Percentiles rank a stretch among this genome's conserved stretches.
phyloP scores from a whole-genome alignment of 75 land plant genomes.

The Cupressus sempervirens region DNA sequence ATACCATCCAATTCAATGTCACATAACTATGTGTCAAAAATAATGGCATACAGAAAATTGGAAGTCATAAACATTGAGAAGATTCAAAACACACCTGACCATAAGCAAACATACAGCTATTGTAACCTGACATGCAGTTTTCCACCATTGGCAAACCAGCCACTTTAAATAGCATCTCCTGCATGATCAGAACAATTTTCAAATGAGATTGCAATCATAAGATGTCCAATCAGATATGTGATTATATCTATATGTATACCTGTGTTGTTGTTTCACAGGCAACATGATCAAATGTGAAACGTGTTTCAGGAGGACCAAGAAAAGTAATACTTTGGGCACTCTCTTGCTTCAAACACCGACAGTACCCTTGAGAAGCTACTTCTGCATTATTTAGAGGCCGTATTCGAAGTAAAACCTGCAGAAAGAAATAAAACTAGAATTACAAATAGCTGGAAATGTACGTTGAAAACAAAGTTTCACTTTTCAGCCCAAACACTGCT shows the following conservation, averaged over 20 bases:
- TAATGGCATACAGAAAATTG: neutral
- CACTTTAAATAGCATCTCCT: slow-evolving; percentile 87
- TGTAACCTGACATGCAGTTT: slow-evolving; percentile 96
- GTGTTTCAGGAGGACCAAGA: slow-evolving; percentile 86
- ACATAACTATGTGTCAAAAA: neutral
- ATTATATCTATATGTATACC: slow-evolving; percentile 30
- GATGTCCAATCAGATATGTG: neutral
- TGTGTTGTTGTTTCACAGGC: slow-evolving; percentile 86
- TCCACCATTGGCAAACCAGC: slow-evolving; percentile 96
- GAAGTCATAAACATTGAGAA: neutral
- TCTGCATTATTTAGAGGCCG: slow-evolving; percentile 74
- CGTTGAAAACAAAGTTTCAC: neutral
- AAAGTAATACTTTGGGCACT: slow-evolving; percentile 71
- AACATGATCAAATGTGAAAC: slow-evolving; percentile 94
- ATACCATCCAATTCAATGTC: neutral
- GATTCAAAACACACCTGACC: slow-evolving; percentile 68
- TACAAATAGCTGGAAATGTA: neutral
- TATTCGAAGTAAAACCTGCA: slow-evolving; percentile 84
- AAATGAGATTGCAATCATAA: neutral
- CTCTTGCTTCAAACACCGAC: slow-evolving; percentile 88
- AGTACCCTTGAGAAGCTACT: slow-evolving; percentile 47
- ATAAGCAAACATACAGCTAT: slow-evolving; percentile 99
- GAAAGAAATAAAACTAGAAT: slow-evolving; percentile 1
- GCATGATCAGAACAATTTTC: slow-evolving; percentile 15
- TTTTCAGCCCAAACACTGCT: neutral